Percentiles rank a stretch among this genome's conserved stretches.
Evolutionary conservation across 495 filamentous ascomycete species (phyloP).

Genomic region (Thermothielavioides terrestris): DNA sequence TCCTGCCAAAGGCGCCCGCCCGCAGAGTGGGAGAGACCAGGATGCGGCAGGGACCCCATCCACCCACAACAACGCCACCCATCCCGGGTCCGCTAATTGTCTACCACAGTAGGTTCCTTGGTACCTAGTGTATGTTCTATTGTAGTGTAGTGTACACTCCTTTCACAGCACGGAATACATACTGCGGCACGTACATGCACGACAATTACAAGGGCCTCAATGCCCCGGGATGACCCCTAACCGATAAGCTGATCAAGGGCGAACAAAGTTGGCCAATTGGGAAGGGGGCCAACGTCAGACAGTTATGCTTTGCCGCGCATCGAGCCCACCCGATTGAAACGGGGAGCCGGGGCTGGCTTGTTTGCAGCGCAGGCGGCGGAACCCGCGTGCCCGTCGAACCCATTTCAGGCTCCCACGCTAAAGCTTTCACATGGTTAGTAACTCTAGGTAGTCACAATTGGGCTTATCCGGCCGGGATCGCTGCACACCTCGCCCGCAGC

Average conservation of each 20-base stretch:
- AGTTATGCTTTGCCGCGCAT: background rate
- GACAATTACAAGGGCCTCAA: no score
- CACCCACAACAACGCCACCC: conserved; percentile 6
- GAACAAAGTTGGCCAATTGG: background rate
- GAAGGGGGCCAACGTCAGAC: background rate
- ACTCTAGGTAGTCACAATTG: no score
- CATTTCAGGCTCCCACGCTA: background rate
- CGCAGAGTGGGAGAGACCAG: background rate
- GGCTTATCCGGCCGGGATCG: conserved; percentile 5
- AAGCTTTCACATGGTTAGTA: no score
- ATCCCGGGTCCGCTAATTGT: conserved; percentile 6
- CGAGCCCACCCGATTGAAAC: conserved; percentile 5
- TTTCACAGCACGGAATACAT: no score
- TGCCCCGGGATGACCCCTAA: conserved; percentile 4
- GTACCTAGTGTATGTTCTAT: no score
- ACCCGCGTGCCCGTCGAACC: no score
- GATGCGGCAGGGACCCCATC: conserved; percentile 8
- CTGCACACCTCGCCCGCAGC: conserved; percentile 2
- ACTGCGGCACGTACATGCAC: no score
- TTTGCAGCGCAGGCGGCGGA: background rate
- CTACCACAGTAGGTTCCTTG: background rate
- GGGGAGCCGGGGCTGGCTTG: background rate
- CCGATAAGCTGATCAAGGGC: background rate
- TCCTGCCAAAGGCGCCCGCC: background rate
- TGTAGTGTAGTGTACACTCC: no score